Percentiles rank a stretch among this genome's conserved stretches.
These are phyloP conservation scores for Psophocarpus tetragonolobus DNA, from an alignment of 306 rosid species.

Conservation along the genomic window DNA sequence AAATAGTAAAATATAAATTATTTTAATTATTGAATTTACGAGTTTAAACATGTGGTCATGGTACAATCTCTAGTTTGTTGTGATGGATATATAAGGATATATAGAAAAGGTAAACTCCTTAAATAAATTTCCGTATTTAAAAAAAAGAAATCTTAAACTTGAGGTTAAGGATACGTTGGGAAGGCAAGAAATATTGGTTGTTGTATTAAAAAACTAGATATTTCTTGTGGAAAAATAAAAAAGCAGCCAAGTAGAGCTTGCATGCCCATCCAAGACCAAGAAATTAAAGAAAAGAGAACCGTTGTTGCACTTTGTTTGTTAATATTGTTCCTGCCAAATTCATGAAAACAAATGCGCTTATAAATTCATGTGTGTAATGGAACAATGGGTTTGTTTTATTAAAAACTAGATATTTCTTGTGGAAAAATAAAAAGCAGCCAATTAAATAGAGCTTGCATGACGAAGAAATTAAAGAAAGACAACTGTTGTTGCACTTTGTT, in stretches of 20 bases:
- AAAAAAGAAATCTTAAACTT: no score
- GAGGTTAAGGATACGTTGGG: no score
- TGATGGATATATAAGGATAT: no score
- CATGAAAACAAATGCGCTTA: background rate
- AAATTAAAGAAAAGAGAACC: background rate
- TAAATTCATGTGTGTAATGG: no score
- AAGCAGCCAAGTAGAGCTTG: background rate
- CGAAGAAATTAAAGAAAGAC: background rate
- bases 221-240: background rate
- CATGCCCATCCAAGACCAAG: background rate
- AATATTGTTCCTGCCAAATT: background rate
- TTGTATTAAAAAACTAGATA: background rate
- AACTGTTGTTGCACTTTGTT: background rate
- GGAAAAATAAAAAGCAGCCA: background rate
- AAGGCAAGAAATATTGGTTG: no score
- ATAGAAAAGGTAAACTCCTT: no score
- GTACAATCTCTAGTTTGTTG: no score
- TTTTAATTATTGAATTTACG: background rate
- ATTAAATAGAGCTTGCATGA: background rate
- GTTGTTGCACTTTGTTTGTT: background rate
- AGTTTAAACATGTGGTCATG: background rate
- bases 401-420: background rate
- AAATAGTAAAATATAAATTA: background rate
- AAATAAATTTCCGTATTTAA: no score
- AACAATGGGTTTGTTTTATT: background rate